Conservation (phyloP, 129 eudicot genomes). For the Cynara cardunculus region DNA sequence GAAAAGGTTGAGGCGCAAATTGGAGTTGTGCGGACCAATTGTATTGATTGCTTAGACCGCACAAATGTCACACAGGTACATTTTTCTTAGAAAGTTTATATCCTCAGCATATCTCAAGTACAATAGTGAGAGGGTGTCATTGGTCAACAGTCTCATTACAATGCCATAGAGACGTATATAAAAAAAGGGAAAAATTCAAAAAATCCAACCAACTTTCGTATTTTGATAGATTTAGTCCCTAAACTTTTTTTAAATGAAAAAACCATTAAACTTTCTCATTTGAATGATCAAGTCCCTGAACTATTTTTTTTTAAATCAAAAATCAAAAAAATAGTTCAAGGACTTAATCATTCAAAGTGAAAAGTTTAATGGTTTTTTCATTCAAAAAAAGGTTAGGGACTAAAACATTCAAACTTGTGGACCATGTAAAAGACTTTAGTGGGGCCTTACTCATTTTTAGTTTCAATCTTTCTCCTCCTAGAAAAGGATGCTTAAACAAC, state of each 20-base stretch:
- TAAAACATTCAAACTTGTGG: no score
- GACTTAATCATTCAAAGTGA: no score
- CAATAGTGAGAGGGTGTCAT: not conserved
- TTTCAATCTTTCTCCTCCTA: not conserved
- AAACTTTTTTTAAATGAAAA: no score
- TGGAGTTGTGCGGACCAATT: slow-evolving; percentile 88
- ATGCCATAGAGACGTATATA: not conserved
- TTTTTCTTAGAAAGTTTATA: not conserved
- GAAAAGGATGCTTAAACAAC: not conserved
- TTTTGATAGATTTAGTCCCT: no score
- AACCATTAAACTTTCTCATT: no score
- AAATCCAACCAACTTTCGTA: no score
- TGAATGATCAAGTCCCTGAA: no score
- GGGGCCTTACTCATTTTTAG: not conserved
- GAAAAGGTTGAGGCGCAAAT: slow-evolving; percentile 73
- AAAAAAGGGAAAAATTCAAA: no score
- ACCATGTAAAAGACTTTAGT: not conserved
- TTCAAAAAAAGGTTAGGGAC: no score
- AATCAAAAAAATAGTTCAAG: no score
- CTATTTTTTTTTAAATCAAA: no score
- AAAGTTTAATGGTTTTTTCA: no score
- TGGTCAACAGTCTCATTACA: not conserved
- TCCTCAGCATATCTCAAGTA: not conserved
- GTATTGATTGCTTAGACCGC: slow-evolving; percentile 97
- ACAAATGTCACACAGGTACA: slow-evolving; percentile 94